These are phyloP conservation scores for Neurospora pannonica DNA, from an alignment of 495 filamentous ascomycete species.

Conservation along the genomic window DNA sequence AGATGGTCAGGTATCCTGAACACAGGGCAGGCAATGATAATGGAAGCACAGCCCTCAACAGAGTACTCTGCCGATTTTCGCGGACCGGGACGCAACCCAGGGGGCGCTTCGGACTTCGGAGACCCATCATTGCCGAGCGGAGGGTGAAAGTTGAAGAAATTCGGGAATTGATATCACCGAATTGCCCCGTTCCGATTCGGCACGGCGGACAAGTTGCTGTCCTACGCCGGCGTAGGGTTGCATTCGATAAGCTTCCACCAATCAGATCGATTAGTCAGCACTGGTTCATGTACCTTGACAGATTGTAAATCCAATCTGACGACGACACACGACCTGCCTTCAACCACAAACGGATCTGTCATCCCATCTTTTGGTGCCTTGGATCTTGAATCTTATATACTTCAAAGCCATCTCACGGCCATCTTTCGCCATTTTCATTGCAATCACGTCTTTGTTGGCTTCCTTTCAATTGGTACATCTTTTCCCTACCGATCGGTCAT, in stretches of 20 bases:
- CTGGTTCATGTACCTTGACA: neutral
- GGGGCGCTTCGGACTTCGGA: neutral
- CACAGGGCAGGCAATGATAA: neutral
- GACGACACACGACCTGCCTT: neutral
- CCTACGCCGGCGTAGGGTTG: neutral
- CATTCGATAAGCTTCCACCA: neutral
- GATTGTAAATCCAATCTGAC: neutral
- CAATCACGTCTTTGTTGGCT: neutral
- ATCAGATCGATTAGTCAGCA: neutral
- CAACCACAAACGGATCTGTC: neutral
- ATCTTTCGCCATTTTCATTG: neutral
- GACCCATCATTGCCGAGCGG: neutral
- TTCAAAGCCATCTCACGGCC: neutral
- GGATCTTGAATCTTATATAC: neutral
- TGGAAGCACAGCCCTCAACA: neutral
- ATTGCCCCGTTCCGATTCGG: neutral
- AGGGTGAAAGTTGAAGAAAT: neutral
- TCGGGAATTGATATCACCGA: neutral
- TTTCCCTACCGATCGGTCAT: neutral
- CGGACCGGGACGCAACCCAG: neutral
- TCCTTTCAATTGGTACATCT: neutral
- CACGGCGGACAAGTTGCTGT: neutral
- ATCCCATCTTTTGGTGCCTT: neutral
- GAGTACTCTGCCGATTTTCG: neutral
- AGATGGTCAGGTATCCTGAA: neutral